Conservation (phyloP, 345 rosid species). For the Eucalyptus cladocalyx region DNA sequence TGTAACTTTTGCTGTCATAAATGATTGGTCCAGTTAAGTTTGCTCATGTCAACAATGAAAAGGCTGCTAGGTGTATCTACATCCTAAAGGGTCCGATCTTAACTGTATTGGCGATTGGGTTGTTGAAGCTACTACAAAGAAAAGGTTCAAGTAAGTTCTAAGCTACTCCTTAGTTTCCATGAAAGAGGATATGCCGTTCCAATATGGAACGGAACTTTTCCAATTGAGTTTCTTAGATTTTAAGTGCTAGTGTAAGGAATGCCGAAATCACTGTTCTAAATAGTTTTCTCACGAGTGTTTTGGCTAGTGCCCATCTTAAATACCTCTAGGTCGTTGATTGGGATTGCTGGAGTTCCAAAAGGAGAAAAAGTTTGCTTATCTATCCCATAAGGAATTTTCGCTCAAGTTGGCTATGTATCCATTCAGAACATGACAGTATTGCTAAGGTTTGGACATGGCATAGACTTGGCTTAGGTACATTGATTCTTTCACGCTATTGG, state of each 20-base stretch:
- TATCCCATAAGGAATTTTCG: not conserved
- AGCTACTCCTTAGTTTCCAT: not conserved
- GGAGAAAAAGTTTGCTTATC: slow-evolving; percentile 77
- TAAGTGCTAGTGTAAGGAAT: not conserved
- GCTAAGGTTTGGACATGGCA: not conserved
- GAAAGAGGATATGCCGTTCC: not conserved
- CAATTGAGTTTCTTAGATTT: not conserved
- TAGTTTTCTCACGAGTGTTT: not conserved
- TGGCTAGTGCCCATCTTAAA: slow-evolving; percentile 70
- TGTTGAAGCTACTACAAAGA: slow-evolving; percentile 71
- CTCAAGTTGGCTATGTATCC: not conserved
- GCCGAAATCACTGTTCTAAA: not conserved
- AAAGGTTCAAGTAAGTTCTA: slow-evolving; percentile 77
- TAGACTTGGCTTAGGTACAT: not conserved
- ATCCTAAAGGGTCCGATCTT: slow-evolving; percentile 83
- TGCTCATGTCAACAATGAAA: not conserved
- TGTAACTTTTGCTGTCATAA: not conserved
- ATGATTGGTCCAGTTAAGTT: not conserved
- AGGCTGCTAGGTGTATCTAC: slow-evolving; percentile 58
- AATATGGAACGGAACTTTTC: not conserved
- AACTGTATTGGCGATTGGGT: slow-evolving; percentile 97
- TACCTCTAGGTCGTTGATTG: slow-evolving; percentile 79
- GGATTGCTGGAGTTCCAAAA: slow-evolving; percentile 81
- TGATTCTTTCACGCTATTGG: not conserved
- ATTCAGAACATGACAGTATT: not conserved